Evolutionary conservation across 2,329 filamentous ascomycete species (phyloP), one percentile per base, ranked within the genome.

Genomic region (Uncinocarpus reesii): DNA sequence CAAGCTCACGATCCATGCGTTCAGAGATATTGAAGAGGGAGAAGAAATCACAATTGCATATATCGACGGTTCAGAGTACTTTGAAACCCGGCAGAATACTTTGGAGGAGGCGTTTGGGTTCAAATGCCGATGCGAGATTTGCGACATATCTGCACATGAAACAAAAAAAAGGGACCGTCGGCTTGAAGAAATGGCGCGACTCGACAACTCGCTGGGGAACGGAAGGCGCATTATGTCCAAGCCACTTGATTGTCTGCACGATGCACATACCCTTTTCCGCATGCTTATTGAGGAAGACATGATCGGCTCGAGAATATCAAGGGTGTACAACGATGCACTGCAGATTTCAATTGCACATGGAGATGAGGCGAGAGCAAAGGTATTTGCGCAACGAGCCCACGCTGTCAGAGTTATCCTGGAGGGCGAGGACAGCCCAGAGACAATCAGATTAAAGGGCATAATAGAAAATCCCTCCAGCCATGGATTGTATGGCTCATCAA

Each of bases 321-420:
- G 48, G 24, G 44, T 53, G 10, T 51, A 51, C 36, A 46, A 48
- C 37, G 51, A 48, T 42, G 51, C 43, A n/a, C 28, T 51, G 7
- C 67, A 72, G 55, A 60, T 73, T 24, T 57, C 58, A 40, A 63
- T 67, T 38, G 62, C 63, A 18, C 65, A 73, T 56, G 59, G 68
- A 0, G 70, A 74, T 57, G 57, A 65, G 42, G 68, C 70, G 34
- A 60, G 71, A 41, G 70, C 69, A 7, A 65, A 58, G 7, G 61
- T 62, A 2, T 73, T 73, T 60, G 69, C 67, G 3, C 59, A 66
- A 51, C 65, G 58, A 48, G 63, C 65, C 11, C 62, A 65, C 31
- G 56, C 62, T 46, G 55, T 56, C 3, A 64, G 67, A 43, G 55
- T 65, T 15, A 54, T 65, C 2, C 65, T 63, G 36, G 66, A 69